Evolutionary conservation across 169 alveolate genomes (phyloP), one percentile per base, ranked within the genome.

Genomic region (Eimeria praecox): DNA sequence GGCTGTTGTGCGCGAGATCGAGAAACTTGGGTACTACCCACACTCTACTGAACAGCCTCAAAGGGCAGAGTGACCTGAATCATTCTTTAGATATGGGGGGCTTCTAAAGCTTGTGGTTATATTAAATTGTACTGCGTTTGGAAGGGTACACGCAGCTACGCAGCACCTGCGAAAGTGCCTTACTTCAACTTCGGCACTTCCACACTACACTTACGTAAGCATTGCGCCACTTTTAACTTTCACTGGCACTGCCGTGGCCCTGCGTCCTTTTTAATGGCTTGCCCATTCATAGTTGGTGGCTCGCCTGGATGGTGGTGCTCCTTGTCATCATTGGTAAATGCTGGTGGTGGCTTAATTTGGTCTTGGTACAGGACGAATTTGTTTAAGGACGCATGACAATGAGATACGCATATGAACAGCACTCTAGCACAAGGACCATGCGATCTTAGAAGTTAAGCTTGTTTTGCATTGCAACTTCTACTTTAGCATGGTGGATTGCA

Each of bases 1-100:
- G 30, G 94, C 94, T 27, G 82, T 87, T 46, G 85, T 87, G 6
- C 59, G 27, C 14, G 94, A 62, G 44, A 87, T 87, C 33, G 69
- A 64, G 62, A 59, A 38, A 59, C 80, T 38, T n/a, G 82, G 82
- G 20, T 64, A 62, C n/a, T 56, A 87, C 52, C 94, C 94, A 42
- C 83, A 30, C n/a, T 64, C 82, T 1, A 20, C 33, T 33, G 14
- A 35, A 42, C 38, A 42, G 38, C 40, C 54, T 5, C 4, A 52
- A 18, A 38, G 14, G 30, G 44, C 94, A 33, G 40, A 87, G 49
- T 87, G 94, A 87, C 6, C 85, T 78, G 40, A 38, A 3, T 38
- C 14, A 49, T 33, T 38, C 30, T 73, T 12, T 38, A 16, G n/a
- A 73, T 73, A 6, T 3, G 14, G 20, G 3, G 49, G 35, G n/a